Conservation (phyloP, 2,329 filamentous ascomycete genomes). For the Helicocarpus griseus region DNA sequence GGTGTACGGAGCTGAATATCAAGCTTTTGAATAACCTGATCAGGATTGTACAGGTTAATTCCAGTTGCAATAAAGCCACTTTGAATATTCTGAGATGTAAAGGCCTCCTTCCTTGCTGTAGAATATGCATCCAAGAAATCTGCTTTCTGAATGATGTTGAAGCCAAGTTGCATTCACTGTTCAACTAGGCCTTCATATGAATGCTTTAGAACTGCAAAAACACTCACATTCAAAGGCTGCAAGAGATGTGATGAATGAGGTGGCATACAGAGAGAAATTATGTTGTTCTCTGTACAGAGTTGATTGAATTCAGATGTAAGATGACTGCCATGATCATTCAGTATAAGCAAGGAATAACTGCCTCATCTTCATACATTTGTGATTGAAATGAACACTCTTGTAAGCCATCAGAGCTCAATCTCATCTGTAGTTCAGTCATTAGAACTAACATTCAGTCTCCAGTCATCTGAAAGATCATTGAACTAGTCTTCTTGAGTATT, state of each 20-base stretch:
- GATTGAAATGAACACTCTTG: neutral
- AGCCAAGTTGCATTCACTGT: neutral
- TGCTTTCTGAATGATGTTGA: constrained; percentile 1
- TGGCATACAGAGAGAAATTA: neutral
- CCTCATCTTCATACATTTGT: neutral
- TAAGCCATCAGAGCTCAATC: neutral
- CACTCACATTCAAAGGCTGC: neutral
- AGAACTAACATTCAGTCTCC: neutral
- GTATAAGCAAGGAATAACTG: neutral
- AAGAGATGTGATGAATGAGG: constrained; percentile 2
- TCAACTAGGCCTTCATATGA: neutral
- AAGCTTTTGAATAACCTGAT: constrained; percentile 1
- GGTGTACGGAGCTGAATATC: neutral
- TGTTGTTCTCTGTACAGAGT: neutral
- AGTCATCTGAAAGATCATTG: neutral
- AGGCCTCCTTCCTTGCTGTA: neutral
- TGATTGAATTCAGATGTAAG: neutral
- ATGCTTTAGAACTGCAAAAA: constrained; percentile 5
- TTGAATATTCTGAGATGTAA: constrained; percentile 5
- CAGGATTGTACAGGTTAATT: neutral
- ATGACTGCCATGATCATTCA: constrained; percentile 3
- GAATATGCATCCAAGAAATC: constrained; percentile 4
- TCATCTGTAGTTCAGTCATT: constrained; percentile 1
- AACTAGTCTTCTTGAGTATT: neutral
- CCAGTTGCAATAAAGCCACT: constrained; percentile 1